These are phyloP conservation scores for Moesziomyces parantarcticus DNA, from an alignment of 1,284 basidiomycete genomes.

Conservation along the genomic window DNA sequence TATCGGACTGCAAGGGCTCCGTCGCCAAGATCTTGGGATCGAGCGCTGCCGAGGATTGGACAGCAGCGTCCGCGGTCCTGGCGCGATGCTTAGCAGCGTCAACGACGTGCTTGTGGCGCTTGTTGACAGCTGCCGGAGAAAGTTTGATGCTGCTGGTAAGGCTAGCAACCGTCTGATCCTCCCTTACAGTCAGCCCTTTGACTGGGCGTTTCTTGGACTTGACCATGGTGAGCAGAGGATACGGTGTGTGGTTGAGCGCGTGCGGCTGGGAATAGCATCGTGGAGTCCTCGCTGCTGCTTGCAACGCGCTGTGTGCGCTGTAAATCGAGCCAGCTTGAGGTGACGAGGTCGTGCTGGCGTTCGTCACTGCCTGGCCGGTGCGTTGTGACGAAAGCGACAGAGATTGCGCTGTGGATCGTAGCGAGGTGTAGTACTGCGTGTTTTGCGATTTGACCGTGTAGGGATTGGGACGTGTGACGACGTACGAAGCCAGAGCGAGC, in stretches of 20 bases:
- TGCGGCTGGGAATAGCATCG: conserved; percentile 35
- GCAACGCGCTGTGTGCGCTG: conserved; percentile 24
- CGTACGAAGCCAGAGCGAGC: conserved; percentile 8
- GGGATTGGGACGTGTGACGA: conserved; percentile 39
- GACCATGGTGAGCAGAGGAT: conserved; percentile 32
- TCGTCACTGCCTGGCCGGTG: background rate
- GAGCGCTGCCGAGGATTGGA: background rate
- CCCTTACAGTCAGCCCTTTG: conserved; percentile 10
- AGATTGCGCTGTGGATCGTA: conserved; percentile 15
- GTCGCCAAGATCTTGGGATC: background rate
- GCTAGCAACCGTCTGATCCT: conserved; percentile 16
- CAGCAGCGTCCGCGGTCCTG: background rate
- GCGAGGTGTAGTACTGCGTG: conserved; percentile 16
- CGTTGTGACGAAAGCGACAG: conserved; percentile 9
- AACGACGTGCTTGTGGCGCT: conserved; percentile 7
- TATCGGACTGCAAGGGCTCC: background rate
- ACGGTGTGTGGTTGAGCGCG: background rate
- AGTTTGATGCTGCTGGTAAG: conserved; percentile 4
- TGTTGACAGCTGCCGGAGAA: conserved; percentile 5
- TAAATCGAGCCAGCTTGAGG: conserved; percentile 1
- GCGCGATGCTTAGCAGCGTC: conserved; percentile 17
- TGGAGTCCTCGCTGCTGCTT: conserved; percentile 18
- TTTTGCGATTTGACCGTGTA: conserved; percentile 38
- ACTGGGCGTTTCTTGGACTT: conserved; percentile 23
- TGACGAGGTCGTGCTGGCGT: background rate